Base-by-base conservation (phyloP, 164 flowering plant genomes). In the Dillenia suffruticosa region DNA sequence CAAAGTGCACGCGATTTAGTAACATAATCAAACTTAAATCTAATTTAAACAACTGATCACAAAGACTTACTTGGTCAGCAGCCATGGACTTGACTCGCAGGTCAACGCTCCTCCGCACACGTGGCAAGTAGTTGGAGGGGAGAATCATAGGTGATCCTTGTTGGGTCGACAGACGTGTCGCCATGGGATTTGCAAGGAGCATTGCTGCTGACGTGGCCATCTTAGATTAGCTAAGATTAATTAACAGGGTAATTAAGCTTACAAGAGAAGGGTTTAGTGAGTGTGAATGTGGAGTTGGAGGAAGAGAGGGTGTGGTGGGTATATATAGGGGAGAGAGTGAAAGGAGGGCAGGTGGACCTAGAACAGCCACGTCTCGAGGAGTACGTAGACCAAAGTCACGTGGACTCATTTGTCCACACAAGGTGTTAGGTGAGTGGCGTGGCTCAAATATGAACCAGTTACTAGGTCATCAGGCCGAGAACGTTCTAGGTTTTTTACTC, bases 131-230 rank as follows among this genome's bases (percentile, higher is more conserved):
- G 3, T n/a, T 22, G 10, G 62, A 32, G 7, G 68, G 53, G 22
- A 56, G 22, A 12, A 49, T 48, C 16, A 49, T 47, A 48, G 2
- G 17, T 19, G 45, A 17, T 6, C 63, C 26, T 0, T 56, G 22
- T 10, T 54, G 22, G 16, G 10, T 49, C 26, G 54, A 8, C 2
- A 51, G 14, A 9, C 59, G 16, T 8, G 60, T 46, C n/a, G 55
- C 40, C n/a, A n/a, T n/a, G 0, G 77, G 61, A 46, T 13, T 70
- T 1, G 66, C 61, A 0, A 73, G 26, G 64, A 68, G 81, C 71
- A 72, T 64, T 13, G 70, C 26, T 16, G 61, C 47, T 44, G 77
- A 55, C 0, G 63, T 19, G 3, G 80, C 78, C 80, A 76, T 76
- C 15, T 48, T 19, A 19, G 17, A 59, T 12, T 12, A 15, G 5